These are phyloP conservation scores for Lentinus tigrinus DNA, from an alignment of 768 basidiomycete genomes.

Conservation along the genomic window DNA sequence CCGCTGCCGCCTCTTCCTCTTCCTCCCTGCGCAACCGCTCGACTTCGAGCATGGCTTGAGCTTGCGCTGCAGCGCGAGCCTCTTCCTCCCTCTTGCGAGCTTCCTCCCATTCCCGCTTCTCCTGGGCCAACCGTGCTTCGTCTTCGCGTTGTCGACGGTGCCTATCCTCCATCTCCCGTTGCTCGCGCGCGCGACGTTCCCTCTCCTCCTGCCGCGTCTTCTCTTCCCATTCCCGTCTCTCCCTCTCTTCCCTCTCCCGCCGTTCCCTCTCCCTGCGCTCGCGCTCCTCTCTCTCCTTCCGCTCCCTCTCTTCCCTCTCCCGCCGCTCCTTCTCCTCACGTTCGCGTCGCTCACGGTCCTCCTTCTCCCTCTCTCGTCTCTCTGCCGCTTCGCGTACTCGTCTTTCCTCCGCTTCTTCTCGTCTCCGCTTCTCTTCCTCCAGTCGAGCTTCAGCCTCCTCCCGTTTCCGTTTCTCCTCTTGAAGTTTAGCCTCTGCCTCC, in stretches of 20 bases:
- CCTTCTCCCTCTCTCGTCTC: slow-evolving; percentile 13
- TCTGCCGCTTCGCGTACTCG: slow-evolving; percentile 9
- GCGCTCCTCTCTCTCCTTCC: slow-evolving; percentile 28
- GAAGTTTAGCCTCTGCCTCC: slow-evolving; percentile 30
- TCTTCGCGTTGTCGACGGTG: slow-evolving; percentile 22
- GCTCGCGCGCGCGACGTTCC: slow-evolving; percentile 1
- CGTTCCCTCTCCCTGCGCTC: slow-evolving; percentile 35
- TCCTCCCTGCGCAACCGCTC: background rate
- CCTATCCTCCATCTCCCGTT: slow-evolving; percentile 21
- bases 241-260: slow-evolving; percentile 33
- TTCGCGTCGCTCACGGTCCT: slow-evolving; percentile 7
- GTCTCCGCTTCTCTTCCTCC: slow-evolving; percentile 21
- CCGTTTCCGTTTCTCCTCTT: slow-evolving; percentile 31
- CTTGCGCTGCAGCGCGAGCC: background rate
- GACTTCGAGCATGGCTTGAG: background rate
- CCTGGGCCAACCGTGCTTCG: slow-evolving; percentile 14
- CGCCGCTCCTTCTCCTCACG: slow-evolving; percentile 9
- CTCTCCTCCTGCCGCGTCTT: slow-evolving; percentile 1
- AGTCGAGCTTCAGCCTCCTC: slow-evolving; percentile 32
- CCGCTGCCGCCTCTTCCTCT: slow-evolving; percentile 22
- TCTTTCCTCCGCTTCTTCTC: slow-evolving; percentile 16
- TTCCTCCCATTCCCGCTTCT: slow-evolving; percentile 18
- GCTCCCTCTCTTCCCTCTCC: slow-evolving; percentile 22
- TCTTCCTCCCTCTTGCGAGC: slow-evolving; percentile 23
- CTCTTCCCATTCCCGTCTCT: slow-evolving; percentile 32